phyloP scores from a whole-genome alignment of 495 filamentous ascomycete genomes.

The Tuber borchii region DNA sequence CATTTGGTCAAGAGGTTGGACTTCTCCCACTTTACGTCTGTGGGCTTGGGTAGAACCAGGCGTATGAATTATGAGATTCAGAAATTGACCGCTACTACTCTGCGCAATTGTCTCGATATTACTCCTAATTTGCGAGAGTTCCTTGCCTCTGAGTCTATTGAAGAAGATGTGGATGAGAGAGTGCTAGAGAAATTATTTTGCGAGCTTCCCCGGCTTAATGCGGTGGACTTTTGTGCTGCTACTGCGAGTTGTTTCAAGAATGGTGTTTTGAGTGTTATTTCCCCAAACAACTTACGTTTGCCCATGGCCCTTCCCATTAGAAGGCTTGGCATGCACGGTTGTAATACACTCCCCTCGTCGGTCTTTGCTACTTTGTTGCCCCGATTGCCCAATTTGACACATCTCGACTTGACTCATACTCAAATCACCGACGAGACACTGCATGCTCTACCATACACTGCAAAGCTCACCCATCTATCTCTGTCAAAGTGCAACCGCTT shows the following conservation, averaged over 20 bases:
- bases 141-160: conserved; percentile 73
- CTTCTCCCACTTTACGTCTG: conserved; percentile 83
- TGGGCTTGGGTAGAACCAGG: conserved; percentile 70
- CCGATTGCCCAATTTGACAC: conserved; percentile 62
- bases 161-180: conserved; percentile 64
- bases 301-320: conserved; percentile 54
- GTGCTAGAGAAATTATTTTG: conserved; percentile 67
- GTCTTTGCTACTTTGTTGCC: conserved; percentile 67
- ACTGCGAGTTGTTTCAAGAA: conserved; percentile 63
- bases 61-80: conserved; percentile 73
- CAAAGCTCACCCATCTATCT: conserved; percentile 71
- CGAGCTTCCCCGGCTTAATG: conserved; percentile 59
- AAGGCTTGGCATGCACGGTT: conserved; percentile 74
- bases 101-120: conserved; percentile 67
- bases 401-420: conserved; percentile 75
- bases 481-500: conserved; percentile 69
- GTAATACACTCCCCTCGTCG: conserved; percentile 62
- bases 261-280: conserved; percentile 49
- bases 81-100: conserved; percentile 70
- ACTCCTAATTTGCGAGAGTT: conserved; percentile 75
- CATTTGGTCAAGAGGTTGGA: conserved; percentile 75
- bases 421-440: conserved; percentile 69
- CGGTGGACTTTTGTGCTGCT: conserved; percentile 73
- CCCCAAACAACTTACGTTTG: conserved; percentile 43
- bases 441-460: conserved; percentile 62